Conservation (phyloP, 163 green algal genomes). For the Picocystis sp. region DNA sequence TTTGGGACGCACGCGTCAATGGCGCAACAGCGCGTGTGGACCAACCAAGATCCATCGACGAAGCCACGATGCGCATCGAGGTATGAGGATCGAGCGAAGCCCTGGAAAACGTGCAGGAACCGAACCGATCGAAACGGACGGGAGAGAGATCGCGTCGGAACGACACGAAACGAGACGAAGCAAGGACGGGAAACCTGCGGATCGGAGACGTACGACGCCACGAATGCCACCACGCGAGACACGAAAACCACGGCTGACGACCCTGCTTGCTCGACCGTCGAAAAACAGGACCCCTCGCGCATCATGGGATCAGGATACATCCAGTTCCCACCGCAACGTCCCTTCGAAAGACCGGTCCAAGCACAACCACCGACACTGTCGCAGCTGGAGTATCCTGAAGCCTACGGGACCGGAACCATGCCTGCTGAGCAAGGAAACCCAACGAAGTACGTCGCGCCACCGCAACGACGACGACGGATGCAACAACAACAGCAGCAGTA, state of each 20-base stretch:
- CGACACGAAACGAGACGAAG: background rate
- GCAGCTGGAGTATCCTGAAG: constrained; percentile 10
- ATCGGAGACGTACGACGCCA: no score
- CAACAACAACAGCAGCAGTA: constrained; percentile 8
- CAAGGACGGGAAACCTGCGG: no score
- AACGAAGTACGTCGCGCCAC: background rate
- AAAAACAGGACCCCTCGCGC: background rate
- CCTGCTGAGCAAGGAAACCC: constrained; percentile 6
- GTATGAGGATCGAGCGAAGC: constrained; percentile 6
- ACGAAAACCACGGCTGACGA: background rate
- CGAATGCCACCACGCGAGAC: background rate
- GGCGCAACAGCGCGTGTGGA: constrained; percentile 3
- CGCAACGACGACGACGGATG: background rate
- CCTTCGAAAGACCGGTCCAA: constrained; percentile 42
- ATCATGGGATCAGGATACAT: constrained; percentile 55
- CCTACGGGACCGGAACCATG: constrained; percentile 30
- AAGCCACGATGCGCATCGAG: constrained; percentile 43
- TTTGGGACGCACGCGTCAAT: no score
- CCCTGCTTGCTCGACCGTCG: background rate
- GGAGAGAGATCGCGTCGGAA: background rate
- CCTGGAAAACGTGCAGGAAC: no score
- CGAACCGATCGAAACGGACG: background rate
- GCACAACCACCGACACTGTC: constrained; percentile 55
- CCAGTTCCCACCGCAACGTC: constrained; percentile 48
- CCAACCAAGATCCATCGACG: constrained; percentile 41